Conservation (phyloP, 768 basidiomycete genomes). For the Calocybe gangraenosa region DNA sequence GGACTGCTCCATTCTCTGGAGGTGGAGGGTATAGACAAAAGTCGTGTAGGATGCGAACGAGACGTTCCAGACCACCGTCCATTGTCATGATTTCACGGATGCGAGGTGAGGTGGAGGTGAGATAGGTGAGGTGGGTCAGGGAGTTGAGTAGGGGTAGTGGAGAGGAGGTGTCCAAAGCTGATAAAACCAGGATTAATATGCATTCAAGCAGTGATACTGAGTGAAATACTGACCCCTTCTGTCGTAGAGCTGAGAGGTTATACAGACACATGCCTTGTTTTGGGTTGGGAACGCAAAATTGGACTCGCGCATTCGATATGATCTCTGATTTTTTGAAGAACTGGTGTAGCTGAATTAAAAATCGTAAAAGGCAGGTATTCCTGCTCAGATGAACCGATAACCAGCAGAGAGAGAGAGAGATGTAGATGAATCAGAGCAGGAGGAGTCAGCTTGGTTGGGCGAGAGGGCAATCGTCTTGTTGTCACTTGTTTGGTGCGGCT, state of each 20-base stretch:
- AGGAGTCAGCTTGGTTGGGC: too few relatives aligned
- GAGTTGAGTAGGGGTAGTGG: slow-evolving; percentile 67
- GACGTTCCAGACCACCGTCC: slow-evolving; percentile 95
- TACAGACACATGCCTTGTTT: slow-evolving; percentile 93
- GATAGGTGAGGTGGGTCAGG: slow-evolving; percentile 91
- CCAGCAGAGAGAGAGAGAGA: too few relatives aligned
- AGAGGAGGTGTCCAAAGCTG: slow-evolving; percentile 52
- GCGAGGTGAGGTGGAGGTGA: slow-evolving; percentile 94
- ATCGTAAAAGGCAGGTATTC: too few relatives aligned
- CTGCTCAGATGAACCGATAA: too few relatives aligned
- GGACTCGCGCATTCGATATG: slow-evolving; percentile 74
- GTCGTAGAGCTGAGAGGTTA: slow-evolving; percentile 93
- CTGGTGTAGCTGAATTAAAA: too few relatives aligned
- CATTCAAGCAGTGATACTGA: slow-evolving; percentile 2
- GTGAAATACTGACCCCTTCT: slow-evolving; percentile 64
- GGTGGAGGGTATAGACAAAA: slow-evolving; percentile 82
- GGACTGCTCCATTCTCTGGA: slow-evolving; percentile 68
- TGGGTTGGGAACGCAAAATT: slow-evolving; percentile 94
- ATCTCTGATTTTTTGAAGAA: too few relatives aligned
- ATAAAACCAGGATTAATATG: neutral
- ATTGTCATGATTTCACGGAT: slow-evolving; percentile 98
- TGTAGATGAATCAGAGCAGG: too few relatives aligned
- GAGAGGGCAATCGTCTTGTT: too few relatives aligned
- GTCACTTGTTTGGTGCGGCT: too few relatives aligned
- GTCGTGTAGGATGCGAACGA: slow-evolving; percentile 87